A percentile compares a stretch with the other conserved stretches of the same genome.
Conservation (phyloP, 2,329 filamentous ascomycete genomes). For the Verticillium albo-atrum region DNA sequence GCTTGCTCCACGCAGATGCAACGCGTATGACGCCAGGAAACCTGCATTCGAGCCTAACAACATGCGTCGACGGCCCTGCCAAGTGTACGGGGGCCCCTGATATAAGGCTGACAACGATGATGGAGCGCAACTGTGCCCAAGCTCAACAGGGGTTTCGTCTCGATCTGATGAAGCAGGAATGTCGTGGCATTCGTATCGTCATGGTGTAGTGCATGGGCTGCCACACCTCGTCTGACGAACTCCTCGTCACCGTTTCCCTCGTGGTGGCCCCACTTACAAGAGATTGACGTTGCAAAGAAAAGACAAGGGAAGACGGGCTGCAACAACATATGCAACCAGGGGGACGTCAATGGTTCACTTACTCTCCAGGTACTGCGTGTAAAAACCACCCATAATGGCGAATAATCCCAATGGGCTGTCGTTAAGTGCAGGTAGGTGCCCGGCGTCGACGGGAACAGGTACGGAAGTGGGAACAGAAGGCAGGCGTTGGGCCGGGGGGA, state of each 20-base stretch:
- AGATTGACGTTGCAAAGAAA: neutral
- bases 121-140: slow-evolving; percentile 1
- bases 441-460: slow-evolving; percentile 5
- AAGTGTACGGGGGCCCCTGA: slow-evolving; percentile 5
- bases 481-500: neutral
- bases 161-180: slow-evolving; percentile 10
- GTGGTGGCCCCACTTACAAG: slow-evolving; percentile 9
- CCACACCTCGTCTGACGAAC: slow-evolving; percentile 14
- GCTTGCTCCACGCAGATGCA: neutral
- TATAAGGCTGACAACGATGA: slow-evolving; percentile 3
- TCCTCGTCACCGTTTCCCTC: neutral
- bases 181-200: slow-evolving; percentile 14
- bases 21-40: slow-evolving; percentile 16
- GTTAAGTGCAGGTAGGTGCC: neutral
- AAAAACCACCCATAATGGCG: slow-evolving; percentile 57
- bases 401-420: slow-evolving; percentile 19
- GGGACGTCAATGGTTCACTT: slow-evolving; percentile 41
- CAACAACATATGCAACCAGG: neutral
- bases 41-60: slow-evolving; percentile 30
- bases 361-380: slow-evolving; percentile 72
- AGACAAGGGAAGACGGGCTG: neutral
- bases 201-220: slow-evolving; percentile 25
- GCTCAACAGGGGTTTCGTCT: neutral
- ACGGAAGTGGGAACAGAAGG: slow-evolving; percentile 4
- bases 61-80: neutral